Percentiles rank a stretch among this genome's conserved stretches.
These are phyloP conservation scores for Termitomyces sp. DNA, from an alignment of 768 basidiomycete species.

Conservation along the genomic window DNA sequence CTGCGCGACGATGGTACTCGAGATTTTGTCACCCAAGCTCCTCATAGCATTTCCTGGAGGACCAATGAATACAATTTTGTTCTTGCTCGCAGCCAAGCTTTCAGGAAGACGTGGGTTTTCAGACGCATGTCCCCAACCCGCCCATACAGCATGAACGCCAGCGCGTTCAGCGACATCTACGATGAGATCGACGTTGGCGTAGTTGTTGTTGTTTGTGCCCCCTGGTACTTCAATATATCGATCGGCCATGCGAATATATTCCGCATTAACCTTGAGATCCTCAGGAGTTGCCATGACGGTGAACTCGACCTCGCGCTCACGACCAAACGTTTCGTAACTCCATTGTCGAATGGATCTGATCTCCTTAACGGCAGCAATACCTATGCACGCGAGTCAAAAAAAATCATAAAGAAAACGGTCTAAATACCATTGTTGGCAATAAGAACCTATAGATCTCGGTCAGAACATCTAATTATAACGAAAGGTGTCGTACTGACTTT, in stretches of 20 bases:
- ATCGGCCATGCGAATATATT: constrained; percentile 99
- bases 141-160: constrained; percentile 99
- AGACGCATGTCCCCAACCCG: constrained; percentile 99
- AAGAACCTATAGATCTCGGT: constrained; percentile 59
- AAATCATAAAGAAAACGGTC: background rate
- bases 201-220: constrained; percentile 98
- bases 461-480: constrained; percentile 2
- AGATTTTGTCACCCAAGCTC: constrained; percentile 98
- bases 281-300: constrained; percentile 99
- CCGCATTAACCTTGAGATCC: constrained; percentile 97
- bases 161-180: constrained; percentile 96
- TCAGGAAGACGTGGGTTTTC: constrained; percentile 98
- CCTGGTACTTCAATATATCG: constrained; percentile 98
- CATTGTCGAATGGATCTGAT: constrained; percentile 98
- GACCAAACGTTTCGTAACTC: constrained; percentile 99
- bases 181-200: constrained; percentile 98
- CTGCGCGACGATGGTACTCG: constrained; percentile 98
- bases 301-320: constrained; percentile 94
- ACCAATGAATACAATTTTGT: constrained; percentile 98
- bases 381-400: constrained; percentile 30
- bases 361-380: constrained; percentile 99
- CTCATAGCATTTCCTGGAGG: constrained; percentile 99
- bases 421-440: constrained; percentile 93
- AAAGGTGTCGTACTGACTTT: constrained; percentile 55
- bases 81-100: constrained; percentile 82